Evolutionary conservation across 176 grass and related monocot genomes (phyloP), one percentile per base, ranked within the genome.

Genomic region (Aechmea fasciata): DNA sequence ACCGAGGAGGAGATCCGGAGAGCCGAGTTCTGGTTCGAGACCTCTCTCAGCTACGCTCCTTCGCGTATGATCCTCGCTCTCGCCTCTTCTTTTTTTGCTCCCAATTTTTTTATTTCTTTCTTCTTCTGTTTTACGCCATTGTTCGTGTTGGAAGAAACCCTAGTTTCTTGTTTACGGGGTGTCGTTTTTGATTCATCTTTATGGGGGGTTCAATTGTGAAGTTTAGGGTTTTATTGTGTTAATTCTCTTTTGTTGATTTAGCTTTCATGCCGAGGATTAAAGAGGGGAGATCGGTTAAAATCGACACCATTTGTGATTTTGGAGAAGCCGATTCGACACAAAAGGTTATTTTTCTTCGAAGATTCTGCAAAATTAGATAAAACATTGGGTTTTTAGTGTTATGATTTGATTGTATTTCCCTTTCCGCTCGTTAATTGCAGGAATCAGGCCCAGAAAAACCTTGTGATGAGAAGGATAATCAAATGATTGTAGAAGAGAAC

Each of bases 1-100:
- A 88, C 84, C 28, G 77, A 90, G 19, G 84, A 84, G 47, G 72
- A 83, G 2, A 41, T 99, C 14, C 70, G 65, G 49, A 70, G 63
- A 52, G 90, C 90, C 15, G 95, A 94, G 80, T 47, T 80, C 50
- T 99, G 95, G 95, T 99, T 99, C 80, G 77, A 94, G 77, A 79
- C 50, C 12, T 53, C 75, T 65, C 17, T 63, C 65, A 90, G 90
- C 72, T 78, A 99, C 61, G 84, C 82, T 14, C 94, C 95, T n/a
- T 99, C 95, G 13, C 95, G 87, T 99, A 88, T 48, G 80, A n/a
- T 47, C 41, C 51, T 28, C 12, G 22, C 22, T 24, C 13, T 10
- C 18, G 15, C 26, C 47, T 3, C 0, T 11, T 8, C 13, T 71
- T 1, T 3, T 20, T 64, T 72, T 11, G 67, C 5, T 48, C 66